Percentiles rank a stretch among this genome's conserved stretches.
Conservation (phyloP, 257 asterid genomes). For the Phtheirospermum japonicum region DNA sequence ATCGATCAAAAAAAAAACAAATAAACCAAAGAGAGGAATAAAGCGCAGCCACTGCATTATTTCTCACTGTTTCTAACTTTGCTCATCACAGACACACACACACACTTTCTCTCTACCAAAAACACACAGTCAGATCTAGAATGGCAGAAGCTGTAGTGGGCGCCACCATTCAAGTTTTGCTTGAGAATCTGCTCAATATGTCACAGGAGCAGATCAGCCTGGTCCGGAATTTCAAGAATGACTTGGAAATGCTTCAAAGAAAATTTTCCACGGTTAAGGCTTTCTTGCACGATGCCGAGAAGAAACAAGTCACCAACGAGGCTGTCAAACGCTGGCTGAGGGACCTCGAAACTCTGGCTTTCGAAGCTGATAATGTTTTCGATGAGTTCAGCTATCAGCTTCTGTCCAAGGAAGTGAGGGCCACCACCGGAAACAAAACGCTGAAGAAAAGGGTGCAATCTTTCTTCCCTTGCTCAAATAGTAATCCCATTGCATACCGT, state of each 20-base stretch:
- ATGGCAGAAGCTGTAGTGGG: neutral
- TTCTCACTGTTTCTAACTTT: too few relatives aligned
- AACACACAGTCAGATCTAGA: neutral
- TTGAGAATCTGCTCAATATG: neutral
- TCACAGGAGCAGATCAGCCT: neutral
- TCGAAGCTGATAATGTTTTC: slow-evolving; percentile 18
- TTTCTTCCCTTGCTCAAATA: neutral
- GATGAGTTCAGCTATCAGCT: slow-evolving; percentile 26
- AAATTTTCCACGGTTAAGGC: neutral
- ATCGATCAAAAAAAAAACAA: too few relatives aligned
- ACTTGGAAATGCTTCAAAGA: neutral
- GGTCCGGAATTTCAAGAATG: neutral
- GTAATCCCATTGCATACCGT: too few relatives aligned
- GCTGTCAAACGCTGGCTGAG: slow-evolving; percentile 32
- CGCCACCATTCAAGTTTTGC: neutral
- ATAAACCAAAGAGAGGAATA: too few relatives aligned
- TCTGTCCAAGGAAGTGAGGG: neutral
- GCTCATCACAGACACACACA: too few relatives aligned
- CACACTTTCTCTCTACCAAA: too few relatives aligned
- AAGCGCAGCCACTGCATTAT: too few relatives aligned
- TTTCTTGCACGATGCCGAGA: slow-evolving; percentile 26
- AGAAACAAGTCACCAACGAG: neutral
- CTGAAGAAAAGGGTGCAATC: neutral
- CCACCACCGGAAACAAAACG: neutral
- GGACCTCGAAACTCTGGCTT: slow-evolving; percentile 18